Percentiles rank a stretch among this genome's conserved stretches.
These are phyloP conservation scores for Epichloe elymi DNA, from an alignment of 2,329 filamentous ascomycete genomes.

Conservation along the genomic window DNA sequence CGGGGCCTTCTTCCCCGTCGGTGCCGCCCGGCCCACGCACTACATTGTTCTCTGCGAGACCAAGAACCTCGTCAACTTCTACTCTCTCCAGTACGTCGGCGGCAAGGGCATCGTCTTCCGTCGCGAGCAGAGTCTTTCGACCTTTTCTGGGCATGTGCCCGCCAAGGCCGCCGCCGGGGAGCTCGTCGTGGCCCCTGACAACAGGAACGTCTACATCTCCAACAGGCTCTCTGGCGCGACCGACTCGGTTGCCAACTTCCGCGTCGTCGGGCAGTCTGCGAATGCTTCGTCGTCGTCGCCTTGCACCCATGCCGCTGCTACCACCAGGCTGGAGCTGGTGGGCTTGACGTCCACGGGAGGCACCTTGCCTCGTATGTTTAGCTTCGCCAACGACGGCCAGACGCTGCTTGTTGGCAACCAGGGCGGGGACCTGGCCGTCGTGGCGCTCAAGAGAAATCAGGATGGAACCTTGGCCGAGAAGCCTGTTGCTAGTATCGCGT, in stretches of 20 bases:
- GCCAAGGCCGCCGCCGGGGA: slow-evolving; percentile 32
- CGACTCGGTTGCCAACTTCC: slow-evolving; percentile 36
- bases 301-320: slow-evolving; percentile 7
- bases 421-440: slow-evolving; percentile 25
- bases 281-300: not conserved
- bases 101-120: slow-evolving; percentile 22
- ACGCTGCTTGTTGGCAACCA: slow-evolving; percentile 36
- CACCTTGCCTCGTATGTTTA: slow-evolving; percentile 33
- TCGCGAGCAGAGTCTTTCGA: slow-evolving; percentile 24
- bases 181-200: slow-evolving; percentile 28
- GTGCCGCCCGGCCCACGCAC: slow-evolving; percentile 23
- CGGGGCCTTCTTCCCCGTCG: slow-evolving; percentile 31
- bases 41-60: slow-evolving; percentile 36
- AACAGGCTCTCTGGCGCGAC: slow-evolving; percentile 34
- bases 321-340: slow-evolving; percentile 19
- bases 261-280: slow-evolving; percentile 8
- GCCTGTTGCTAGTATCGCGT: slow-evolving; percentile 15
- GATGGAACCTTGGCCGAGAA: slow-evolving; percentile 17
- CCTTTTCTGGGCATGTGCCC: slow-evolving; percentile 22
- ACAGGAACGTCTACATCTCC: slow-evolving; percentile 34
- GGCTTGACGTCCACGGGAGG: slow-evolving; percentile 23
- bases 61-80: slow-evolving; percentile 30
- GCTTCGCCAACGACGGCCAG: slow-evolving; percentile 20
- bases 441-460: slow-evolving; percentile 19
- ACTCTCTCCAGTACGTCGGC: slow-evolving; percentile 25